A percentile compares a stretch with the other conserved stretches of the same genome.
These are phyloP conservation scores for Amaranthus hypochondriacus DNA, from an alignment of 148 eudicot genomes.

Conservation along the genomic window DNA sequence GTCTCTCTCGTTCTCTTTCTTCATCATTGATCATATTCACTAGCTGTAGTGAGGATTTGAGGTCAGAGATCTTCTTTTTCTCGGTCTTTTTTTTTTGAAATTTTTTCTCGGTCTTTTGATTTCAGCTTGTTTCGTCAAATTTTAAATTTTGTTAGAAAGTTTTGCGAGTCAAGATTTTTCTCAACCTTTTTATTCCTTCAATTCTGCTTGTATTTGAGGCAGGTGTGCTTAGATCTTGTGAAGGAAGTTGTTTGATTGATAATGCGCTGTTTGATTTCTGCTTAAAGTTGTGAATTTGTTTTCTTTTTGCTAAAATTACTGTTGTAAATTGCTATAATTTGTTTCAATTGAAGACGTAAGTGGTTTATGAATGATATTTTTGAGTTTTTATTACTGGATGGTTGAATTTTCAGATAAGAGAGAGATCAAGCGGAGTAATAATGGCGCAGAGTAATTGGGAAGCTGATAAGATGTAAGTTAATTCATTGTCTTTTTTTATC, in stretches of 20 bases:
- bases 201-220: background rate
- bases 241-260: background rate
- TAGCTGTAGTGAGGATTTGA: background rate
- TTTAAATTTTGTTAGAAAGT: background rate
- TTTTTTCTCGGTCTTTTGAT: background rate
- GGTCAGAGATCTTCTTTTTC: slow-evolving; percentile 4
- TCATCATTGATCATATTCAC: slow-evolving; percentile 24
- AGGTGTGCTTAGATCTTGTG: slow-evolving; percentile 23
- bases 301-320: background rate
- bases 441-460: slow-evolving; percentile 57
- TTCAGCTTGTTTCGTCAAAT: background rate
- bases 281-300: background rate
- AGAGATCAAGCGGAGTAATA: slow-evolving; percentile 18
- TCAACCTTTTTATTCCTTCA: background rate
- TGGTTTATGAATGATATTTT: background rate
- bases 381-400: background rate
- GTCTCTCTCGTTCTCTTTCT: background rate
- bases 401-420: slow-evolving; percentile 20
- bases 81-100: background rate
- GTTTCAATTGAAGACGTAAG: background rate
- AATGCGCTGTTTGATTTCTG: slow-evolving; percentile 13
- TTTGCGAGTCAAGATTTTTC: background rate
- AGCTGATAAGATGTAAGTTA: slow-evolving; percentile 51
- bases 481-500: background rate
- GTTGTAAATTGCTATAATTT: background rate